These are phyloP conservation scores for Capsicum chinense DNA, from an alignment of 257 asterid genomes.

Conservation along the genomic window DNA sequence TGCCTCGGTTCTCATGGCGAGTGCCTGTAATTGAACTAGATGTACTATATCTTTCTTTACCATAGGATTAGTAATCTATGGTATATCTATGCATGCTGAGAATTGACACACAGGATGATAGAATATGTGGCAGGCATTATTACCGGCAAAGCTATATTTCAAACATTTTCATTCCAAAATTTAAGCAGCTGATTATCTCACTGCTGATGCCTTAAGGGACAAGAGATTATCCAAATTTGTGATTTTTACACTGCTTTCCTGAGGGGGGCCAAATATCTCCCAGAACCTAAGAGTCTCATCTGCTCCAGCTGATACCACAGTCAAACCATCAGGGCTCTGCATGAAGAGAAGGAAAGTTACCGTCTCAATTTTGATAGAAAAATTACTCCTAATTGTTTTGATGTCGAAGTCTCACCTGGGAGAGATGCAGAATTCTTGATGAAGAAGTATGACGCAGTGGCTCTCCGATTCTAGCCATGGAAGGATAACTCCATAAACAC, in stretches of 20 bases:
- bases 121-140: neutral
- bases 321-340: constrained; percentile 85
- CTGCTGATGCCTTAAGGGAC: constrained; percentile 59
- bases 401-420: constrained; percentile 55
- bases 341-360: constrained; percentile 10
- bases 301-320: constrained; percentile 67
- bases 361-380: neutral
- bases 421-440: constrained; percentile 66
- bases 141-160: neutral
- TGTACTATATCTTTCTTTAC: neutral
- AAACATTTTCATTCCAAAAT: neutral
- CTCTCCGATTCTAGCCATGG: constrained; percentile 61
- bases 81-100: neutral
- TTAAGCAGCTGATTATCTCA: constrained; percentile 44
- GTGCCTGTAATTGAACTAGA: neutral
- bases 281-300: constrained; percentile 69
- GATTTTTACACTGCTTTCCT: constrained; percentile 36
- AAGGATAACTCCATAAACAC: constrained; percentile 84
- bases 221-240: constrained; percentile 64
- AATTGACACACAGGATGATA: constrained; percentile 1
- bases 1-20: neutral
- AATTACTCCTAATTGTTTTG: neutral
- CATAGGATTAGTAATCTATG: neutral
- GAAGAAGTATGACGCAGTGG: constrained; percentile 33
- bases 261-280: constrained; percentile 77